These are phyloP conservation scores for Panicum virgatum DNA, from an alignment of 202 grass and related monocot species.

Conservation along the genomic window DNA sequence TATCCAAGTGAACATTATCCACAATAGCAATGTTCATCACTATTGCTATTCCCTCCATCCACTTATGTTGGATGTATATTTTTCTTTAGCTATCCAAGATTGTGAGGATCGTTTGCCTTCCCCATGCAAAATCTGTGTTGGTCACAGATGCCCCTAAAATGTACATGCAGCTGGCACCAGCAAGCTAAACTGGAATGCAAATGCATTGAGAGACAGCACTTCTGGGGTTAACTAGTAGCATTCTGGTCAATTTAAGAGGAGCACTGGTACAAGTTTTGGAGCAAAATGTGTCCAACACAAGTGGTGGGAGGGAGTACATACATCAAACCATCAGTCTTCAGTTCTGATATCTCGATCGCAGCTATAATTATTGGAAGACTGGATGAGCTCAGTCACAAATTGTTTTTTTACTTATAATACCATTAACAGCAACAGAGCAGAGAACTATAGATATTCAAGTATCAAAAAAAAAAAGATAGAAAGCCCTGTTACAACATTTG, in stretches of 20 bases:
- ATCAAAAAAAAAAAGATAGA: not conserved
- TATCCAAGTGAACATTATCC: not conserved
- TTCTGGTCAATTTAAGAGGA: not conserved
- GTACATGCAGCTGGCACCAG: not conserved
- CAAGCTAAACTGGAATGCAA: not conserved
- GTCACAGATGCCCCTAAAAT: not conserved
- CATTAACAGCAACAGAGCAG: conserved; percentile 20
- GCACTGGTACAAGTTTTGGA: not conserved
- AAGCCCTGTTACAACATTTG: not conserved
- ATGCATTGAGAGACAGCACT: not conserved
- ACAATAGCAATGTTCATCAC: not conserved
- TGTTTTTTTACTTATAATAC: conserved; percentile 1
- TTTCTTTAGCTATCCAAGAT: not conserved
- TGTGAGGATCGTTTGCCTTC: not conserved
- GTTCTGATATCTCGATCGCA: not conserved
- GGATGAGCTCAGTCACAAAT: not conserved
- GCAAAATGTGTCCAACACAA: not conserved
- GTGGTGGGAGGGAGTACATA: not conserved
- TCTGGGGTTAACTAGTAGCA: not conserved
- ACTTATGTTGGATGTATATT: not conserved
- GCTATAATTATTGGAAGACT: not conserved
- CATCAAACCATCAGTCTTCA: not conserved
- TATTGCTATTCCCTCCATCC: not conserved
- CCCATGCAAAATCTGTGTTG: not conserved
- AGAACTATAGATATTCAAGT: not conserved